These are phyloP conservation scores for Colletotrichum sp. DNA, from an alignment of 2,329 filamentous ascomycete species.

Conservation along the genomic window DNA sequence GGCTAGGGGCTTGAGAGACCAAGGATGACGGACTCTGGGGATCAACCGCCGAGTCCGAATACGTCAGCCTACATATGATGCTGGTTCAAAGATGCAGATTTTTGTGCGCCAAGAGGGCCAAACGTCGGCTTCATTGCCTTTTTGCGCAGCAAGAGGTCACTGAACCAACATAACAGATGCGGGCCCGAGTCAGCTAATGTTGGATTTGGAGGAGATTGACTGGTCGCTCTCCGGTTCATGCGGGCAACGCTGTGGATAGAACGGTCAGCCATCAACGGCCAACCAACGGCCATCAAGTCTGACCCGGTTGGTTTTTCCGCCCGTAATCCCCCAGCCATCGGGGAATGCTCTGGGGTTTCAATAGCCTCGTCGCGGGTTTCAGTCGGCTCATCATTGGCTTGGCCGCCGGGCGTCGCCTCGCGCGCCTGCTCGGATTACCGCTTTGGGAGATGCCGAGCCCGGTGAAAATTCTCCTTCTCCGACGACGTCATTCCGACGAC, in stretches of 20 bases:
- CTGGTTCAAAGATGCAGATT: background rate
- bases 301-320: background rate
- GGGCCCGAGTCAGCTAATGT: constrained; percentile 1
- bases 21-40: background rate
- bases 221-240: background rate
- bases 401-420: background rate
- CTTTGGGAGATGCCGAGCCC: background rate
- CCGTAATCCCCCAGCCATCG: background rate
- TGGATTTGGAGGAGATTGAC: background rate
- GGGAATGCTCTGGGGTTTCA: background rate
- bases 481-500: constrained; percentile 5
- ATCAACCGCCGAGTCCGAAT: background rate
- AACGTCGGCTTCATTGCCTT: constrained; percentile 8
- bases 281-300: background rate
- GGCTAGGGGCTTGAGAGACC: background rate
- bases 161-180: background rate
- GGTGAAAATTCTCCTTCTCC: background rate
- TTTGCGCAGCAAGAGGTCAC: background rate
- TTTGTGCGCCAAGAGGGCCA: constrained; percentile 2
- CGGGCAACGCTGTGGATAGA: background rate
- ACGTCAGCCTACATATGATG: constrained; percentile 3
- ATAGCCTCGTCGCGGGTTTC: background rate
- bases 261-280: background rate
- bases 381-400: background rate
- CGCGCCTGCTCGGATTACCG: constrained; percentile 6